Evolutionary conservation across 345 rosid species (phyloP), one percentile per base, ranked within the genome.

Genomic region (Brassica rapa): DNA sequence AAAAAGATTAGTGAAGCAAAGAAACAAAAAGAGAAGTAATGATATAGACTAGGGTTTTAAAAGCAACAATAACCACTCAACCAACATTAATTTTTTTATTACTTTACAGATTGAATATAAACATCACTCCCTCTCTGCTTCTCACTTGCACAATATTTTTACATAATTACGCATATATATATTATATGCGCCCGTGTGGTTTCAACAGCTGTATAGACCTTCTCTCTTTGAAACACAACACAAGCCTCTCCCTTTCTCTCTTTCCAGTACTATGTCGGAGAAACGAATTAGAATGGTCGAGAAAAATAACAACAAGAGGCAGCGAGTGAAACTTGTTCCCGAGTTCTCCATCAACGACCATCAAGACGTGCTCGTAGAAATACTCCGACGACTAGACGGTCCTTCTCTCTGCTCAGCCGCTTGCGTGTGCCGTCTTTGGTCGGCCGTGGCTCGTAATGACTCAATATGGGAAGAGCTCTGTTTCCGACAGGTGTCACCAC

Each of bases 351-450:
- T 94, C 83, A 94, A 94, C 87, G 97, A 94, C 86, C 91, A 94
- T 83, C 60, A 81, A 6, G 97, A 94, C 88, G 84, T 92, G 57
- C 95, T 92, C 73, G 69, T 88, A 0, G 97, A 94, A 71, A 86
- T 94, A 70, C 86, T 92, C 64, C 79, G 85, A 32, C 80, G 93
- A 6, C 89, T 94, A 68, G 98, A 94, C 86, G 95, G 95, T 7
- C 90, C 88, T 11, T 90, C 98, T 4, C 93, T 94, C 6, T 80
- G 93, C 49, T 83, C 86, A 55, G 95, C 97, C 9, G 90, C 98
- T 56, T 87, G 95, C 81, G 98, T 92, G 61, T 94, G 98, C 81
- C 89, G 93, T 19, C 93, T 91, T 69, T 94, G 98, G 98, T 87
- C 85, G 72, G 77, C 88, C 71, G 82, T 92, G 29, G 83, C 90